Conservation (phyloP, 2,329 filamentous ascomycete genomes). For the Trichoderma arundinaceum region DNA sequence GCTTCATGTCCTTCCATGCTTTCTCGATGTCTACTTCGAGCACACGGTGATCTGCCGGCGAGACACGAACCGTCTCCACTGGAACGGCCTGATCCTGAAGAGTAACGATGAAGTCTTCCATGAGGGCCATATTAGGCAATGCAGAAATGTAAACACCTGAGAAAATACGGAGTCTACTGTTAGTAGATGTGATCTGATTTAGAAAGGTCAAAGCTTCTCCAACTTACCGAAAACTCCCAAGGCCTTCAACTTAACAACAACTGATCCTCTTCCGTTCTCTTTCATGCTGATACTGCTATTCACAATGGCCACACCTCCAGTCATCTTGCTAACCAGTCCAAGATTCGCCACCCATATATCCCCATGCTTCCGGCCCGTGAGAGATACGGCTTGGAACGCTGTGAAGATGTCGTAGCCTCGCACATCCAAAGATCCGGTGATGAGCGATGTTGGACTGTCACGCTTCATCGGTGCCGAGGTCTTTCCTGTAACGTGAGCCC, state of each 20-base stretch:
- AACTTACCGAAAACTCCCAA: constrained; percentile 70
- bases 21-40: constrained; percentile 76
- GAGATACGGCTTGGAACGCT: constrained; percentile 68
- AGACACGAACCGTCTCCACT: constrained; percentile 65
- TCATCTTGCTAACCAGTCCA: constrained; percentile 87
- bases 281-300: constrained; percentile 62
- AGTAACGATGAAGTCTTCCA: constrained; percentile 72
- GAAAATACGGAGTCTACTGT: background rate
- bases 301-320: constrained; percentile 78
- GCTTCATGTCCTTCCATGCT: constrained; percentile 77
- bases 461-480: constrained; percentile 60
- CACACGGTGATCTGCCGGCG: constrained; percentile 59
- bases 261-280: constrained; percentile 63
- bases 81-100: constrained; percentile 76
- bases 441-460: constrained; percentile 54
- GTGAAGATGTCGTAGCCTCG: constrained; percentile 82
- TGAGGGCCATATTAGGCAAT: constrained; percentile 64
- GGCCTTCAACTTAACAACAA: constrained; percentile 77
- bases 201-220: background rate
- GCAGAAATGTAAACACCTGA: constrained; percentile 76
- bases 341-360: constrained; percentile 68
- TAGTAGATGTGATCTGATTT: background rate
- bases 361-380: constrained; percentile 50
- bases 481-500: constrained; percentile 71
- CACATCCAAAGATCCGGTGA: constrained; percentile 66